These are phyloP conservation scores for Backusella circina DNA, from an alignment of 192 early-diverging fungal genomes.

Conservation along the genomic window DNA sequence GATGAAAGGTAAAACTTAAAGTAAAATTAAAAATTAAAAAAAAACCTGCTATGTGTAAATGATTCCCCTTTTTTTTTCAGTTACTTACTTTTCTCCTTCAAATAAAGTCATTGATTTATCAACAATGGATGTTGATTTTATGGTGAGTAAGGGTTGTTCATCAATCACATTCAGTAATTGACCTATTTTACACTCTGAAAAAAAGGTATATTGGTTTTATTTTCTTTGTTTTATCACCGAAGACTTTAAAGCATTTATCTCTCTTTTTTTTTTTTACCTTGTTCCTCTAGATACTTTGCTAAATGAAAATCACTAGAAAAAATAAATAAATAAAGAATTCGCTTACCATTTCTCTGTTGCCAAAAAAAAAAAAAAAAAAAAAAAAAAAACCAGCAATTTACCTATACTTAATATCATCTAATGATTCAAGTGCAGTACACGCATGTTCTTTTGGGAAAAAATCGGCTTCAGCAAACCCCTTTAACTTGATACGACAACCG, in stretches of 20 bases:
- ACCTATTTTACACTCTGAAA: background rate
- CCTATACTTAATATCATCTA: background rate
- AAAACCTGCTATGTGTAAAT: background rate
- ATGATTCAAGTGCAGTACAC: background rate
- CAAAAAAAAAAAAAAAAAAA: background rate
- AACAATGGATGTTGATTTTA: slow-evolving; percentile 50
- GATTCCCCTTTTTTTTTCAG: too few relatives aligned
- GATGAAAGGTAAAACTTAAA: background rate
- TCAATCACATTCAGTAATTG: slow-evolving; percentile 45
- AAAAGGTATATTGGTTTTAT: too few relatives aligned
- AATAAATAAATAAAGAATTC: too few relatives aligned
- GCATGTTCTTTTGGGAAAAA: slow-evolving; percentile 22
- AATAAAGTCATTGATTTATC: slow-evolving; percentile 73
- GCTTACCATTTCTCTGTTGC: too few relatives aligned
- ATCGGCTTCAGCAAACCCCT: slow-evolving; percentile 51
- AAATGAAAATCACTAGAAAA: background rate
- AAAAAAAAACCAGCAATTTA: background rate
- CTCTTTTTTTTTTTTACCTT: background rate
- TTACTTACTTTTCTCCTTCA: slow-evolving; percentile 61
- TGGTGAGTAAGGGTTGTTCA: slow-evolving; percentile 62
- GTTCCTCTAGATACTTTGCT: background rate
- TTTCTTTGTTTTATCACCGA: background rate
- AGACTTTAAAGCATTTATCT: background rate
- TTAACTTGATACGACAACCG: slow-evolving; percentile 54
- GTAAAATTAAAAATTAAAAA: background rate